Evolutionary conservation across 805 yeast genomes (phyloP), one percentile per base, ranked within the genome.

Genomic region (Schwanniomyces vanrijiae): DNA sequence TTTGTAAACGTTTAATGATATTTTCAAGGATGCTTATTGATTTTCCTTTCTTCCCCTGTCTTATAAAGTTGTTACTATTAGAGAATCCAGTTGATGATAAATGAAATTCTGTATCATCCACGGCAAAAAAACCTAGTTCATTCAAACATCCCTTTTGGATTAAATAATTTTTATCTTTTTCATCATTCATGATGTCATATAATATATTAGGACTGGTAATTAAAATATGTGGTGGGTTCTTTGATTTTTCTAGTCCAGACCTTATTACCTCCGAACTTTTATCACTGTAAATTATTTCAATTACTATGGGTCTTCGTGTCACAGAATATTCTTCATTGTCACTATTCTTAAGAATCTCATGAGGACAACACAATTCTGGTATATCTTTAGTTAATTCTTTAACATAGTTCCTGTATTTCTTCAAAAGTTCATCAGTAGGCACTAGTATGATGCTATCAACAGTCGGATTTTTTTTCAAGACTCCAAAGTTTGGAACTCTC

Each of bases 281-380:
- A 21, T 40, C 29, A 7, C 43, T 37, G 28, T 45, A 53, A 3
- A 45, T 11, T 33, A 56, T 57, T 37, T 54, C 49, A 1, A 59
- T 50, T 1, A 44, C 40, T 22, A 61, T 48, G 2, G 64, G 60
- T 22, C 49, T 41, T 46, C 65, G 48, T 1, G 52, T 44, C 13
- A 58, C 37, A 7, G 49, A 26, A 25, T 50, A 55, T 3, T 42
- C 44, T 14, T 42, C 29, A 11, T 31, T 14, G 11, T 31, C 46
- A 11, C 31, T 42, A 13, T 47, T 37, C 25, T 42, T 45, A n/a
- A 42, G 35, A 8, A 59, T 28, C 39, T 45, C 42, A 5, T 51
- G 55, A 3, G 69, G 68, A 47, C 62, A 58, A 35, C 66, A 61
- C 9, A 52, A 38, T 6, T 35, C 39, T 2, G 65, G 60, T 2